Evolutionary conservation across 352 stramenopile species (phyloP).

Genomic region (Phytopythium vexans): DNA sequence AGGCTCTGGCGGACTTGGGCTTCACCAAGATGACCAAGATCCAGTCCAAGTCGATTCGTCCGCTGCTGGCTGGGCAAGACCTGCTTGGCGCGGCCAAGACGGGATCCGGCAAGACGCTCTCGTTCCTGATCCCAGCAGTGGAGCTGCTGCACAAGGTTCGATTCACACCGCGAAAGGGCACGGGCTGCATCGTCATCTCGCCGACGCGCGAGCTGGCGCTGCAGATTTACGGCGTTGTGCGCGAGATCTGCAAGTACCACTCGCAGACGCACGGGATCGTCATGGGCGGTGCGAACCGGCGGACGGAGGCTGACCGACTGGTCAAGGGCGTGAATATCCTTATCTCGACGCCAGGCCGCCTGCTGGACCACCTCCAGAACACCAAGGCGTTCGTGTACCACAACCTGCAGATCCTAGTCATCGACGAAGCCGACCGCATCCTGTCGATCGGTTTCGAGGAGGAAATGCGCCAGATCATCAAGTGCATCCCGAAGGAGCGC

Average conservation of each 20-base stretch:
- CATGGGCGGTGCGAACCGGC: conserved; percentile 97
- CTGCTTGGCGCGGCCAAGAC: conserved; percentile 97
- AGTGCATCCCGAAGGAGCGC: conserved; percentile 95
- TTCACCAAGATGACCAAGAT: conserved; percentile 98
- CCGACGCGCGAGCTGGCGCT: conserved; percentile 97
- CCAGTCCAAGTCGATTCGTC: conserved; percentile 95
- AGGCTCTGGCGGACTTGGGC: conserved; percentile 86
- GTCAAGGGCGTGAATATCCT: conserved; percentile 97
- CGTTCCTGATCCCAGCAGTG: conserved; percentile 97
- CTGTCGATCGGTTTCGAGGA: conserved; percentile 99
- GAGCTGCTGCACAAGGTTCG: conserved; percentile 97
- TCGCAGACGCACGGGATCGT: conserved; percentile 96
- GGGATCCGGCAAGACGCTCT: conserved; percentile 97
- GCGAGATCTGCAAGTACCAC: conserved; percentile 95
- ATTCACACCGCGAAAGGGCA: conserved; percentile 95
- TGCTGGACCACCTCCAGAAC: conserved; percentile 98
- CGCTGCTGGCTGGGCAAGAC: conserved; percentile 95
- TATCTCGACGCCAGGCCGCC: conserved; percentile 95
- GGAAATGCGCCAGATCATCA: conserved; percentile 98
- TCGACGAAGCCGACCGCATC: conserved; percentile 99
- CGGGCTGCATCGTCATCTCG: conserved; percentile 97
- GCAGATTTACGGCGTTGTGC: conserved; percentile 98
- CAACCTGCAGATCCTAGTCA: conserved; percentile 96
- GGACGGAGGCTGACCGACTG: conserved; percentile 93
- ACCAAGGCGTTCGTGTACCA: conserved; percentile 97